These are phyloP conservation scores for Echinosophora koreensis DNA, from an alignment of 306 rosid species.

Conservation along the genomic window DNA sequence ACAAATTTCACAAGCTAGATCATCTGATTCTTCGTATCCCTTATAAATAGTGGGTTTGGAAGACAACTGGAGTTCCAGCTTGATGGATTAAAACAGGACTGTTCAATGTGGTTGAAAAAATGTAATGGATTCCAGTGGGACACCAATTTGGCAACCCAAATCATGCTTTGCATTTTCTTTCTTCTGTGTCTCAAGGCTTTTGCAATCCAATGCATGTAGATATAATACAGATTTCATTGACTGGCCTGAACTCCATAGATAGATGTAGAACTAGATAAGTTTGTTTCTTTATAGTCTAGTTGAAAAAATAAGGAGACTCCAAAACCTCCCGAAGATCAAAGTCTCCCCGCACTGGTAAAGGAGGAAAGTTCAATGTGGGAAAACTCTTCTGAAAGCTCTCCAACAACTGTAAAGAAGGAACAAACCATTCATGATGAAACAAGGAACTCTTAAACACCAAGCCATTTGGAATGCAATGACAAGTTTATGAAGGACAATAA, in stretches of 20 bases:
- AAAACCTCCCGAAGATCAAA: constrained; percentile 82
- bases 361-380: constrained; percentile 72
- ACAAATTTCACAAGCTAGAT: constrained; percentile 42
- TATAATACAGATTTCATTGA: constrained; percentile 37
- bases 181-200: constrained; percentile 29
- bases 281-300: constrained; percentile 55
- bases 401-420: constrained; percentile 62
- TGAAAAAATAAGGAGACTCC: constrained; percentile 81
- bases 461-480: constrained; percentile 23
- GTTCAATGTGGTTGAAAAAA: constrained; percentile 39
- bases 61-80: constrained; percentile 40
- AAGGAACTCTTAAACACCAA: constrained; percentile 26
- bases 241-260: constrained; percentile 43
- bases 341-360: constrained; percentile 86
- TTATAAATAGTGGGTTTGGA: constrained; percentile 40
- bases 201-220: constrained; percentile 46
- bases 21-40: constrained; percentile 41
- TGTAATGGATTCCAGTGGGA: constrained; percentile 8
- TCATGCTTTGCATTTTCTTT: constrained; percentile 35
- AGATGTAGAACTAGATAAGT: constrained; percentile 40
- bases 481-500: neutral
- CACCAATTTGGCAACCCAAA: constrained; percentile 38
- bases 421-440: constrained; percentile 31
- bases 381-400: constrained; percentile 75
- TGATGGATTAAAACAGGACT: constrained; percentile 22